These are phyloP conservation scores for Metschnikowia cerradonensis DNA, from an alignment of 805 yeast species.

Conservation along the genomic window DNA sequence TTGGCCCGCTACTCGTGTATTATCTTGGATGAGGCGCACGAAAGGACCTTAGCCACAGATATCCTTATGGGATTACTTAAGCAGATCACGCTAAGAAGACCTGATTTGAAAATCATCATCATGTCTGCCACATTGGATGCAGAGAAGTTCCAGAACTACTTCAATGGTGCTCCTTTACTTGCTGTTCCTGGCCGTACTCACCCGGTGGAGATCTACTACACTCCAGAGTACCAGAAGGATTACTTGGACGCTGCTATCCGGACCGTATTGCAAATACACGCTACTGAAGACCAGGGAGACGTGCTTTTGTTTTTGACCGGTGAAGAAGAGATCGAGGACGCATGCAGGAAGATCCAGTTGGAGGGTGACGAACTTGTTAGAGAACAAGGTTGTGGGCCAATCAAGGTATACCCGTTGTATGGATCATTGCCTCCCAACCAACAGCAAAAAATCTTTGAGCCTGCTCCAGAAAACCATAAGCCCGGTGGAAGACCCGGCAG, in stretches of 20 bases:
- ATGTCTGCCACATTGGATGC: slow-evolving; percentile 99
- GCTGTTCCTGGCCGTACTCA: slow-evolving; percentile 98
- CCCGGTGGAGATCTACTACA: slow-evolving; percentile 94
- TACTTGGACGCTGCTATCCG: slow-evolving; percentile 92
- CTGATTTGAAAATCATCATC: slow-evolving; percentile 84
- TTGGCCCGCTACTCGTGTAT: slow-evolving; percentile 80
- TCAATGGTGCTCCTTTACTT: slow-evolving; percentile 85
- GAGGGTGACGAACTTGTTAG: slow-evolving; percentile 87
- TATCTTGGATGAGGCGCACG: slow-evolving; percentile 96
- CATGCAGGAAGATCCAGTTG: slow-evolving; percentile 79
- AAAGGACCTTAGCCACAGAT: slow-evolving; percentile 94
- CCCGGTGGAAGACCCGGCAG: slow-evolving; percentile 90
- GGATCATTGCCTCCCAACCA: slow-evolving; percentile 96
- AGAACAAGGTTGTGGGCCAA: slow-evolving; percentile 87
- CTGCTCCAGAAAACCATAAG: slow-evolving; percentile 73
- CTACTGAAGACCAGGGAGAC: slow-evolving; percentile 93
- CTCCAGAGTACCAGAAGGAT: slow-evolving; percentile 95
- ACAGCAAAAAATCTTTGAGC: slow-evolving; percentile 90
- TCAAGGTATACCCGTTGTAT: slow-evolving; percentile 86
- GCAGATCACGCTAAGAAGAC: slow-evolving; percentile 72
- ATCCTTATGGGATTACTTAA: slow-evolving; percentile 92
- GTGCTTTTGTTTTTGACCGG: slow-evolving; percentile 85
- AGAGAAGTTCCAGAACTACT: slow-evolving; percentile 87
- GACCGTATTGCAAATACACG: slow-evolving; percentile 94
- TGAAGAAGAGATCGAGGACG: slow-evolving; percentile 97